Base-by-base conservation (phyloP, 2,329 filamentous ascomycete genomes). In the Verticillium isaacii region DNA sequence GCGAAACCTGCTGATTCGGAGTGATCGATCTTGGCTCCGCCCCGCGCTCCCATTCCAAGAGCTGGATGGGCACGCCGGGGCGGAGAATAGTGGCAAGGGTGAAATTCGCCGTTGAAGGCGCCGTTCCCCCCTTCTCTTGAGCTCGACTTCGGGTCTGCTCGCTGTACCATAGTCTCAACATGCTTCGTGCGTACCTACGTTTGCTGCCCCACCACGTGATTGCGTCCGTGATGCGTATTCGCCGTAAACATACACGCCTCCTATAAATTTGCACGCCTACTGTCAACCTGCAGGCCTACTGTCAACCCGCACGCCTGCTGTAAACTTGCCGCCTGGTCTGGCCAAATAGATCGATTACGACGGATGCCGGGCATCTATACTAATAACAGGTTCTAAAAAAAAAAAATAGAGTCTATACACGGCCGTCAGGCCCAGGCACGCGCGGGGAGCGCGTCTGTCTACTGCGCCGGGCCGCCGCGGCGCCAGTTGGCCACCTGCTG, bases 401-500 rank as follows among this genome's bases (percentile, higher is more conserved):
- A 32, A 52, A 29, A 39, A 32, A 52, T 23, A 39, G 23, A 34
- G 34, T 56, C n/a, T 15, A 23, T 29, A 55, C 19, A 50, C 19
- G 5, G 19, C 60, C 36, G 34, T 39, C 61, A 32, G 56, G 56
- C 55, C 29, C 37, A 32, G 52, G n/a, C 34, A 54, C n/a, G 8
- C 41, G 25, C 9, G 8, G 14, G 12, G 29, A 29, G 29, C 29
- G 32, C 60, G 23, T 32, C 9, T 14, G 36, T 62, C 57, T 64
- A 62, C 58, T 59, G 63, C 41, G 41, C 41, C 41, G 41, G n/a
- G 41, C 41, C 41, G 19, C 41, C 76, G 57, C 75, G 67, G 57
- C 76, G 72, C 80, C 81, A 82, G 64, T 77, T 76, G 70, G 79
- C 73, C 65, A 85, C 70, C 71, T 80, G 77, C 68, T 74, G 75